These are phyloP conservation scores for Zygoascus biomembranicola DNA, from an alignment of 805 yeast genomes.

Conservation along the genomic window DNA sequence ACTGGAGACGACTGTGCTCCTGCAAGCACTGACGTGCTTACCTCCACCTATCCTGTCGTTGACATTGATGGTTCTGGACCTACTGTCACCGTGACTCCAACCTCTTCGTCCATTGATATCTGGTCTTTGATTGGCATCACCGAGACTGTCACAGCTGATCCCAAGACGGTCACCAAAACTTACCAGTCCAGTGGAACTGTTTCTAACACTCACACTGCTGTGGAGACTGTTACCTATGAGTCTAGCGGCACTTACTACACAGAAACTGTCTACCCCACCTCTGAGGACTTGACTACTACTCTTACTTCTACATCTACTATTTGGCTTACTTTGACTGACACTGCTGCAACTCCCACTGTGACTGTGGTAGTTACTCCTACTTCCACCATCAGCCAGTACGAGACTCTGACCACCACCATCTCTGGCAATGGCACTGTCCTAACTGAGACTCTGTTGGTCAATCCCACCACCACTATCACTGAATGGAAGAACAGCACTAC, in stretches of 20 bases:
- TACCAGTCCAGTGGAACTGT: conserved; percentile 1
- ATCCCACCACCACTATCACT: conserved; percentile 1
- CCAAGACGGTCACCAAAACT: conserved; percentile 4
- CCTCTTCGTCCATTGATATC: not conserved
- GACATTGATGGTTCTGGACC: conserved; percentile 16
- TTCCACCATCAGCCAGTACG: conserved; percentile 3
- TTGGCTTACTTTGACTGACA: conserved; percentile 2
- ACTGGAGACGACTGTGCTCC: conserved; percentile 6
- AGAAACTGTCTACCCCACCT: conserved; percentile 5
- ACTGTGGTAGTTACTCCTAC: conserved; percentile 11
- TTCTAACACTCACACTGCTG: not conserved
- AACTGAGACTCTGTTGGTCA: conserved; percentile 3
- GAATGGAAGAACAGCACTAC: not conserved
- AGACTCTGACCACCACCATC: conserved; percentile 7
- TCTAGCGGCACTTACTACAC: not conserved
- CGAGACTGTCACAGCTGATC: conserved; percentile 4
- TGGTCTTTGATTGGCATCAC: conserved; percentile 1
- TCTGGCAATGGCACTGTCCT: conserved; percentile 9
- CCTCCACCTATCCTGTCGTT: conserved; percentile 17
- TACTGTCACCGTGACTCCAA: conserved; percentile 1
- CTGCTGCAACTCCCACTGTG: conserved; percentile 4
- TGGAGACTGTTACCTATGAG: not conserved
- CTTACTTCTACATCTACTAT: conserved; percentile 3
- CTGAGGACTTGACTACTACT: conserved; percentile 4
- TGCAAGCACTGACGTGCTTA: not conserved